Evolutionary conservation across 2,329 filamentous ascomycete species (phyloP), one percentile per base, ranked within the genome.

Genomic region (Phialemoniopsis sp.): DNA sequence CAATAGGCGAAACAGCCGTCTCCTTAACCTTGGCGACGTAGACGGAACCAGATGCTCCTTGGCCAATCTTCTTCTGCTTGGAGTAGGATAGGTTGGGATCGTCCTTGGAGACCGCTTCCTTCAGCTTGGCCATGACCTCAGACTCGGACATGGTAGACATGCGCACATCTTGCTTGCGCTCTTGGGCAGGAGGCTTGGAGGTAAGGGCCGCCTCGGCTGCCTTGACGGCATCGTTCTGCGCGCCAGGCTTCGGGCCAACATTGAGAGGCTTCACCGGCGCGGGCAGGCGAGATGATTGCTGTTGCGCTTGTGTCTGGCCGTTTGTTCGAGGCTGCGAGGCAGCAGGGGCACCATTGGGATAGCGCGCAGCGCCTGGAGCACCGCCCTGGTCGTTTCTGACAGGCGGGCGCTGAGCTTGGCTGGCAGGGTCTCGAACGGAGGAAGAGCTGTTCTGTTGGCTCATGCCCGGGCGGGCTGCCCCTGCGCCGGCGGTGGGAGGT

Each of bases 31-130:
- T 93, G 47, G 93, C 93, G 46, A 98, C 91, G 57, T 98, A 98
- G 35, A 98, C 93, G 16, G 91, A 97, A 42, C 93, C 93, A 46
- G 93, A 98, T 40, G 93, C 93, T 66, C 93, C 93, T 63, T 98
- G 93, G 15, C 93, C 93, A 63, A 98, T 97, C 76, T 98, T 98
- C 78, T 96, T 96, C 67, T 97, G 93, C 72, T 98, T 98, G 56
- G 90, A 91, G 70, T 98, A 98, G 17, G 90, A 95, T 49, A 95
- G 73, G 54, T 94, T 86, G 38, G 93, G 93, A 57, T 95, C 90
- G 44, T 95, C 89, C 62, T 95, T 94, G 46, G 90, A 96, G 2
- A 98, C 93, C 8, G 93, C 91, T 49, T 95, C 88, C 58, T 90
- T 87, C 39, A 98, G 76, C 59, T 89, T 93, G 49, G 88, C 85